Base-by-base conservation (phyloP, 257 asterid species). In the Osmanthus fragrans region DNA sequence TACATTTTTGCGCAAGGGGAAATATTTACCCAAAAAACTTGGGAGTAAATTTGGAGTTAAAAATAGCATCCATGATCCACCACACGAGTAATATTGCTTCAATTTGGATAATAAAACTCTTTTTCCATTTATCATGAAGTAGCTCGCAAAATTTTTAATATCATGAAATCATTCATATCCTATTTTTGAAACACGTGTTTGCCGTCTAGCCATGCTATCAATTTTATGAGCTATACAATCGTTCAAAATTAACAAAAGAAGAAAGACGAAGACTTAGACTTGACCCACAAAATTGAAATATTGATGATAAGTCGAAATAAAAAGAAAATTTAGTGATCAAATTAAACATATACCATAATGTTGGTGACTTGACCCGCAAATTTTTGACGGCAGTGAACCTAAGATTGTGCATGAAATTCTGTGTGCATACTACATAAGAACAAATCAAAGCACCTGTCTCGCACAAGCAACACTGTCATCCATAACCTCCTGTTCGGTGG, bases 391-490 rank as follows among this genome's bases (percentile, higher is more conserved):
- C 68, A 60, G 68, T 21, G 33, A 60, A 47, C 77, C 80, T 47
- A 63, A 65, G 82, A 83, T 36, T 39, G 80, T 76, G 83, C 85
- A 84, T 85, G 51, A 73, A 85, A 82, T 79, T 82, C 18, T 75
- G 86, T 85, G 82, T 77, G 70, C 63, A 70, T 21, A 34, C 27
- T 23, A 15, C 29, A 67, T 32, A 23, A 4, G 42, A 70, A 80
- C 80, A 74, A 5, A 33, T 77, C 60, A 74, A 68, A 74, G 42
- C 66, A 25, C 32, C 75, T 79, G 58, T 72, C 73, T 40, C 12
- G 7, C 64, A 69, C 65, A 25, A 27, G 23, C 49, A 19, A 37
- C 72, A 7, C 74, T 37, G 15, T 25, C 72, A 65, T 71, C n/a
- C 75, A 30, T 75, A 58, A n/a, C 3, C 76, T 79, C 70, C 77